These are phyloP conservation scores for Mycena galericulata DNA, from an alignment of 768 basidiomycete genomes.

Conservation along the genomic window DNA sequence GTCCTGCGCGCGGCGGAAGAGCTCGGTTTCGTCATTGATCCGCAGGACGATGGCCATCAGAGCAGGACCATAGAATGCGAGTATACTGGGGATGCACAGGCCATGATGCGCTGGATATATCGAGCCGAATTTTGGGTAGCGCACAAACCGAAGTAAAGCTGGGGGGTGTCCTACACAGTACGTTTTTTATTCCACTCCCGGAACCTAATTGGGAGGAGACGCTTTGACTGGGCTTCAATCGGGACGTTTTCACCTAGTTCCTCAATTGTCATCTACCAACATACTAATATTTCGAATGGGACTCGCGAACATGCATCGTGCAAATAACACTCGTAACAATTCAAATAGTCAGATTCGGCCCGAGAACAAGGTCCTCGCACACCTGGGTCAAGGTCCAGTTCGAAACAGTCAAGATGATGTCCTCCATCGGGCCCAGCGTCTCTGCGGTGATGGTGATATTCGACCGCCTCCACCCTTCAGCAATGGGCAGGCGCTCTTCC, in stretches of 20 bases:
- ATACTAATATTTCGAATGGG: no score
- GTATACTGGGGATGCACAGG: conserved; percentile 69
- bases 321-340: no score
- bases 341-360: conserved; percentile 1
- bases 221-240: no score
- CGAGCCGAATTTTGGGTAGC: conserved; percentile 78
- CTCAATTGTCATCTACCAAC: no score
- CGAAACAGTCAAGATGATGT: neutral
- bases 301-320: no score
- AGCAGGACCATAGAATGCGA: conserved; percentile 68
- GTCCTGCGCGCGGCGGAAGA: conserved; percentile 62
- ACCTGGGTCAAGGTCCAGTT: neutral
- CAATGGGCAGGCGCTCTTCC: conserved; percentile 25
- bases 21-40: conserved; percentile 64
- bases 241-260: no score
- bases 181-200: no score
- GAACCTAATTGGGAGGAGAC: no score
- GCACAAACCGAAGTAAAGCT: conserved; percentile 49
- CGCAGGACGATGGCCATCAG: conserved; percentile 41
- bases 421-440: neutral
- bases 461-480: conserved; percentile 22
- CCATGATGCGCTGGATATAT: conserved; percentile 82
- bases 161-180: no score
- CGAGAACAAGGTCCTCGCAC: conserved; percentile 12
- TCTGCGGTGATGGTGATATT: neutral